Evolutionary conservation across 1,284 basidiomycete species (phyloP).

Genomic region (Earliella scabrosa): DNA sequence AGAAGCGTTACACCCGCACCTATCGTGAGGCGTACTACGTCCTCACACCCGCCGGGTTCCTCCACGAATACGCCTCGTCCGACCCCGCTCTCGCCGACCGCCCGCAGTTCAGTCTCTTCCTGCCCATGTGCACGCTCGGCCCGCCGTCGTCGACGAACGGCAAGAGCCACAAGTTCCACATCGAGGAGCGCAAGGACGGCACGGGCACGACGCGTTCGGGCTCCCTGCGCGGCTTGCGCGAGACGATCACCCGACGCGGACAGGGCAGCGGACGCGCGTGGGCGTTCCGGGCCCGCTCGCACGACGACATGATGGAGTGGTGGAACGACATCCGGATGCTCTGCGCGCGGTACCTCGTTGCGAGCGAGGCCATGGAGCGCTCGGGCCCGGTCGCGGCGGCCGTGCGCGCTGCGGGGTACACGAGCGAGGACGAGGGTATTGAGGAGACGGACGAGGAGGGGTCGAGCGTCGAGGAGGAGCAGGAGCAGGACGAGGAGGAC

Average conservation of each 20-base stretch:
- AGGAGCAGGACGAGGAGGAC: slow-evolving; percentile 70
- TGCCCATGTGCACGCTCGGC: slow-evolving; percentile 95
- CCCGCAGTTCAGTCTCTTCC: slow-evolving; percentile 90
- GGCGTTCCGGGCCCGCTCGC: slow-evolving; percentile 89
- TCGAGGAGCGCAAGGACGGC: slow-evolving; percentile 91
- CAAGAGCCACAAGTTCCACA: slow-evolving; percentile 95
- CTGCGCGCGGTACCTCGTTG: slow-evolving; percentile 94
- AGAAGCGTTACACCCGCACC: slow-evolving; percentile 93
- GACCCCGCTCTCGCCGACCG: slow-evolving; percentile 73
- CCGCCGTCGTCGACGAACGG: slow-evolving; percentile 81
- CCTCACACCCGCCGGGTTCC: slow-evolving; percentile 93
- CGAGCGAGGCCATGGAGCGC: slow-evolving; percentile 93
- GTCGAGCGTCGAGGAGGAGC: slow-evolving; percentile 77
- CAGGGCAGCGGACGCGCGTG: slow-evolving; percentile 69
- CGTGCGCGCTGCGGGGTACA: slow-evolving; percentile 88
- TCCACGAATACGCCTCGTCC: slow-evolving; percentile 88
- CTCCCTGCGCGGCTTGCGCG: slow-evolving; percentile 46
- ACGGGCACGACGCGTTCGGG: slow-evolving; percentile 65
- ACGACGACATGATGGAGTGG: slow-evolving; percentile 99
- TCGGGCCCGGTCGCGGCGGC: slow-evolving; percentile 93
- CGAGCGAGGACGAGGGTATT: slow-evolving; percentile 76
- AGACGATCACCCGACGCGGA: slow-evolving; percentile 35
- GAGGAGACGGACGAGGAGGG: slow-evolving; percentile 72
- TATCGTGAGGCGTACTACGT: slow-evolving; percentile 93
- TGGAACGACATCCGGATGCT: slow-evolving; percentile 99